Conservation (phyloP, 305 asterid genomes). For the Solanum hybrid region DNA sequence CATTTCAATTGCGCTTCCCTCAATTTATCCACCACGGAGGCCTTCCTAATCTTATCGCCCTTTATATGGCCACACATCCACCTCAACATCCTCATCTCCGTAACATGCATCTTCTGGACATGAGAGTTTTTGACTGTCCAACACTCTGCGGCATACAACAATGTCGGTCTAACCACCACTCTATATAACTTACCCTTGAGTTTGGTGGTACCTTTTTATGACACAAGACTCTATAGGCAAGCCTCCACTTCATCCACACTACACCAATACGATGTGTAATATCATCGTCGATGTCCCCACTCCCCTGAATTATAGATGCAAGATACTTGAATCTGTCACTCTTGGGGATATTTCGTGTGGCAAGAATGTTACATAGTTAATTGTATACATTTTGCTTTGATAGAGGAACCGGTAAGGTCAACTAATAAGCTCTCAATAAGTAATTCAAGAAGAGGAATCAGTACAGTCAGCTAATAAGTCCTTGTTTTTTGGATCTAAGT, state of each 20-base stretch:
- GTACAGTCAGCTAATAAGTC: background rate
- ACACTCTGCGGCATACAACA: background rate
- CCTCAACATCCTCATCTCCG: background rate
- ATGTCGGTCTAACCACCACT: background rate
- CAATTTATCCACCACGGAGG: background rate
- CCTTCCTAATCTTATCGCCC: background rate
- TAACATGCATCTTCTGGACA: background rate
- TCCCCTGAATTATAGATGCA: background rate
- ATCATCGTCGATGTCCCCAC: background rate
- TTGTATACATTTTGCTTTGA: background rate
- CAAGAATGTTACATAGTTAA: background rate
- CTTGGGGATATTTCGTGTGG: background rate
- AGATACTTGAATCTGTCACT: background rate
- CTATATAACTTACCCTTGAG: background rate
- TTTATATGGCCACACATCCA: background rate
- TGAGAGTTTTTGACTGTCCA: background rate
- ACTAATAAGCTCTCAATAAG: background rate
- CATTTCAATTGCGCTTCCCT: background rate
- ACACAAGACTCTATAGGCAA: background rate
- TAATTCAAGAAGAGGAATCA: background rate
- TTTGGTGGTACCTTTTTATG: background rate
- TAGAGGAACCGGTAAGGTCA: background rate
- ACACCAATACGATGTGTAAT: background rate
- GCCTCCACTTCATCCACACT: background rate
- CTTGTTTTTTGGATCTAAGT: background rate